Percentiles rank a stretch among this genome's conserved stretches.
These are phyloP conservation scores for Grigorovia yakushimaensis DNA, from an alignment of 805 yeast species.

Conservation along the genomic window DNA sequence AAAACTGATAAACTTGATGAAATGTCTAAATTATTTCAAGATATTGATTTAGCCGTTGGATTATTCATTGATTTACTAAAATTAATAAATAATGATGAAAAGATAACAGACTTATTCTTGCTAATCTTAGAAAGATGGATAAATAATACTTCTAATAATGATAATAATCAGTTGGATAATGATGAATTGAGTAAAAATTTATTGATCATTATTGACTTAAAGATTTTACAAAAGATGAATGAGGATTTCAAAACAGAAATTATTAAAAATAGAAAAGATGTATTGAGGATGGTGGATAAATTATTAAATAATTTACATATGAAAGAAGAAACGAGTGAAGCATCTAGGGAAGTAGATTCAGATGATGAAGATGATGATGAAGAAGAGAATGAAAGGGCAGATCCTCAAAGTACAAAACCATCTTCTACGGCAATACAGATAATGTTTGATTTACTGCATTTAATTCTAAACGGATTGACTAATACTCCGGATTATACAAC, in stretches of 20 bases:
- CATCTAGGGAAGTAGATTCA: constrained; percentile 18
- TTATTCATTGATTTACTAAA: constrained; percentile 36
- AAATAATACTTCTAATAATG: constrained; percentile 2
- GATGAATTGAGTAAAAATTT: constrained; percentile 35
- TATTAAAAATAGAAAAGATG: constrained; percentile 39
- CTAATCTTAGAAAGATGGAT: constrained; percentile 55
- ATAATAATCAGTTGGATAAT: background rate
- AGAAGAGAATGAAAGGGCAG: constrained; percentile 2
- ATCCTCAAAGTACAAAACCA: background rate
- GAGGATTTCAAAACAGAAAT: constrained; percentile 45
- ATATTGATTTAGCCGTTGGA: constrained; percentile 37
- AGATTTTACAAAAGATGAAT: constrained; percentile 53
- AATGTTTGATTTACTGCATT: constrained; percentile 30
- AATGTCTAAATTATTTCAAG: constrained; percentile 29
- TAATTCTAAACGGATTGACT: constrained; percentile 22
- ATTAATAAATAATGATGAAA: constrained; percentile 37
- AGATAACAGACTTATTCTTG: constrained; percentile 40
- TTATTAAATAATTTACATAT: constrained; percentile 27
- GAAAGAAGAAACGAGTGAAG: constrained; percentile 22
- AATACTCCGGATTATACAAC: background rate
- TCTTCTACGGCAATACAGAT: constrained; percentile 15
- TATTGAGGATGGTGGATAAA: constrained; percentile 40
- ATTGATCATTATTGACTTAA: constrained; percentile 46
- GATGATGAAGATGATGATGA: constrained; percentile 21
- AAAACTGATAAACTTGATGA: constrained; percentile 5